A percentile compares a stretch with the other conserved stretches of the same genome.
Conservation (phyloP, 1,284 basidiomycete species). For the Cryptococcus sp. region DNA sequence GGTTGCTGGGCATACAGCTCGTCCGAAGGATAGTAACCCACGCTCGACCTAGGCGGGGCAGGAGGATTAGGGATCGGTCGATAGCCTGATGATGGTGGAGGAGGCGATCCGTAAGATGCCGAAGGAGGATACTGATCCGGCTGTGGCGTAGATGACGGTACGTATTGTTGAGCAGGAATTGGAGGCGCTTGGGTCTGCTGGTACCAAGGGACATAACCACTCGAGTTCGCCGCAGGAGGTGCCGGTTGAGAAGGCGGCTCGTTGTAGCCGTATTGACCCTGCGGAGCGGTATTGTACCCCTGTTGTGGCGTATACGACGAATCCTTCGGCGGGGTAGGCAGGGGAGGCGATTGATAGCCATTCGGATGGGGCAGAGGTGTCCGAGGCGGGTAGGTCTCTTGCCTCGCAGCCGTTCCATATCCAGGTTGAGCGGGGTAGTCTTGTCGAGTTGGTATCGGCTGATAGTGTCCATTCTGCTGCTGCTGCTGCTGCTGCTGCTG, state of each 20-base stretch:
- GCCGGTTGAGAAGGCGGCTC: neutral
- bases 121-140: neutral
- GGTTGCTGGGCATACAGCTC: conserved; percentile 29
- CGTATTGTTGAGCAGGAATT: neutral
- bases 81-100: conserved; percentile 18
- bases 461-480: conserved; percentile 1
- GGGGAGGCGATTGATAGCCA: neutral
- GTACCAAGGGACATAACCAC: conserved; percentile 41
- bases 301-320: neutral
- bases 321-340: conserved; percentile 2
- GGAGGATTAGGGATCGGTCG: conserved; percentile 23
- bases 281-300: neutral
- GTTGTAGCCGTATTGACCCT: neutral
- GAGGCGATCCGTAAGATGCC: conserved; percentile 11
- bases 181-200: conserved; percentile 34
- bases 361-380: neutral
- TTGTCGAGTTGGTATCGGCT: conserved; percentile 2
- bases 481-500: conserved; percentile 4
- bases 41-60: conserved; percentile 15
- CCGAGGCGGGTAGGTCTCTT: neutral
- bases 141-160: conserved; percentile 3
- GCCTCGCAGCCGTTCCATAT: conserved; percentile 2
- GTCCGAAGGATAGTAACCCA: conserved; percentile 40
- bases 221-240: conserved; percentile 10
- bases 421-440: neutral